Conservation (phyloP, 2,329 filamentous ascomycete genomes). For the Amylocarpus encephaloides region DNA sequence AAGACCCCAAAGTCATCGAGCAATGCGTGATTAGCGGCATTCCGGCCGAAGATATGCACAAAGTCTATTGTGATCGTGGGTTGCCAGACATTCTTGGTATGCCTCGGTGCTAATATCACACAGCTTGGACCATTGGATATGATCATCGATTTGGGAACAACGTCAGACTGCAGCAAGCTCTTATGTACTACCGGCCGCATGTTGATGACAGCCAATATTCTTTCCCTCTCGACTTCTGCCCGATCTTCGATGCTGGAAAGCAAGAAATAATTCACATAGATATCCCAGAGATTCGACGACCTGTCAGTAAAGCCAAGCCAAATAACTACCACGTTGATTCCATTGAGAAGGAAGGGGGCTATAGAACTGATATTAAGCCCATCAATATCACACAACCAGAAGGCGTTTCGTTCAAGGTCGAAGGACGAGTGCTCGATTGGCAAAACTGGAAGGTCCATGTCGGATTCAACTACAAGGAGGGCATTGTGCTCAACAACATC, state of each 20-base stretch:
- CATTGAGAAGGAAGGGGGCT: conserved; percentile 69
- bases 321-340: conserved; percentile 75
- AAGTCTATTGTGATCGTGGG: conserved; percentile 85
- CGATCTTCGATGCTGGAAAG: conserved; percentile 85
- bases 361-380: conserved; percentile 72
- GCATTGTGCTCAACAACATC: conserved; percentile 84
- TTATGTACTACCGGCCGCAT: conserved; percentile 92
- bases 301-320: conserved; percentile 62
- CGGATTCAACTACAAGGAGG: conserved; percentile 92
- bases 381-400: conserved; percentile 84
- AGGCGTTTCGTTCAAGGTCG: conserved; percentile 77
- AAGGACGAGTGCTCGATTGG: conserved; percentile 72
- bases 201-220: conserved; percentile 85
- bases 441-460: conserved; percentile 92
- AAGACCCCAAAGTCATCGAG: conserved; percentile 81
- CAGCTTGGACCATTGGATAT: conserved; percentile 89
- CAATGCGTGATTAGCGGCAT: conserved; percentile 82
- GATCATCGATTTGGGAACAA: conserved; percentile 80
- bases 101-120: conserved; percentile 15
- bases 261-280: conserved; percentile 46
- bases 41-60: conserved; percentile 78
- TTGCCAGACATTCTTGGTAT: conserved; percentile 18
- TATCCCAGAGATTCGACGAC: conserved; percentile 69
- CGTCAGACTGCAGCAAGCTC: conserved; percentile 77
- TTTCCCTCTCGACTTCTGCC: conserved; percentile 88